Conservation (phyloP, 2,329 filamentous ascomycete species). For the Monosporascus cannonballus region DNA sequence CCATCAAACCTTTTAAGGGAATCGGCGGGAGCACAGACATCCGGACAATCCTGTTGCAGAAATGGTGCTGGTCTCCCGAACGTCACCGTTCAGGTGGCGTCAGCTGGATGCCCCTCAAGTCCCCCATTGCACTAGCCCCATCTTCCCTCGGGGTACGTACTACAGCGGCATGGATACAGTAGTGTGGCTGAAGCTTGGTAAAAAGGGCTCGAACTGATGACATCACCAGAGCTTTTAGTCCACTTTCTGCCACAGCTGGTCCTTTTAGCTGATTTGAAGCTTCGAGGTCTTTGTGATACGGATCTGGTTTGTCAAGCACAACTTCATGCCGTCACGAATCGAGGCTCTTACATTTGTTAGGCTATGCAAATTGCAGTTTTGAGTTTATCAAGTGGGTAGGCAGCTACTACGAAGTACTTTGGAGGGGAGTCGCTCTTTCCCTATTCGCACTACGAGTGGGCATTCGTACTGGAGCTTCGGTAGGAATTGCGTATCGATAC, state of each 20-base stretch:
- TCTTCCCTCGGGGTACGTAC: no score
- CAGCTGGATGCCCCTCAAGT: no score
- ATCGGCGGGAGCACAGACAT: constrained; percentile 2
- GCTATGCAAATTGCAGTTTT: neutral
- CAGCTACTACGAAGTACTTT: no score
- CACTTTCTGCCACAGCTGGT: constrained; percentile 3
- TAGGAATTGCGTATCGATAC: neutral
- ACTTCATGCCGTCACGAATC: constrained; percentile 8
- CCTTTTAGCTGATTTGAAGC: neutral
- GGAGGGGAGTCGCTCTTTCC: neutral
- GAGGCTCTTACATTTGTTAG: constrained; percentile 9
- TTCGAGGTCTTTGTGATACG: constrained; percentile 1
- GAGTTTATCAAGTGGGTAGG: no score
- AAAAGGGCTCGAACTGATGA: constrained; percentile 13
- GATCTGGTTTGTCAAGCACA: neutral
- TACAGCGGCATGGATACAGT: no score
- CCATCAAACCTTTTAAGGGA: neutral
- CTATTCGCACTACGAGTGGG: neutral
- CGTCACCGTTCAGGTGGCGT: no score
- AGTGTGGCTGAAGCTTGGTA: neutral
- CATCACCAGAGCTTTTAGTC: constrained; percentile 24
- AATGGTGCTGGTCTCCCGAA: no score
- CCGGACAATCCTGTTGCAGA: neutral
- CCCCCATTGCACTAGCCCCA: no score
- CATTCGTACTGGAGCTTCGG: no score